Evolutionary conservation across 2,329 filamentous ascomycete genomes (phyloP), one percentile per base, ranked within the genome.

Genomic region (Camillea tinctor): DNA sequence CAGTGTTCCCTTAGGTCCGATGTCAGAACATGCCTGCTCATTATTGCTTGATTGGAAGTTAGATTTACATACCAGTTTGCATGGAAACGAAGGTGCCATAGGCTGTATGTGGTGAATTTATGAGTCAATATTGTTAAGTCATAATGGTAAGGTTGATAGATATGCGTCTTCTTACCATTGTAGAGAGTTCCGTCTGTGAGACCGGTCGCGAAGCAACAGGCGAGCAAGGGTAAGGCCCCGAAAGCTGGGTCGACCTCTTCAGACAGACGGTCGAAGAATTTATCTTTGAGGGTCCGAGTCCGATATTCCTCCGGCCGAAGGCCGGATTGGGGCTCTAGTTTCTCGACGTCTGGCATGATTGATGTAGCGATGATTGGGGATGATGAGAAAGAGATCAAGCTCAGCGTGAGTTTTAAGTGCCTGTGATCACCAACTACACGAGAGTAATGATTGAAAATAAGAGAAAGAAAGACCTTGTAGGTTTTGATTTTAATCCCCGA

Each of bases 1-100:
- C 76, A 19, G 76, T 78, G 56, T 78, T 78, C 57, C 76, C 76
- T n/a, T 72, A 64, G 9, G 7, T 4, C 21, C 21, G 20, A 24
- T 19, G n/a, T 48, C 52, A 48, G 55, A n/a, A 48, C 55, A n/a
- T 51, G 26, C 22, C 44, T 36, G 13, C 8, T 22, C 26, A 7
- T 4, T 9, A 7, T 30, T 11, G 13, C 2, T 30, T 4, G 2
- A 30, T 30, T 11, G 26, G 26, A 30, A 30, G 26, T 30, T 3
- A 30, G 2, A 30, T 3, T 9, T 24, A 54, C 68, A 50, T 64
- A 70, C 71, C 70, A 36, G 71, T 73, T 60, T 77, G 75, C 75
- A 77, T 77, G 1, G 75, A 77, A 11, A 78, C 76, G 59, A 79
- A 78, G 13, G 76, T 78, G 23, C 75, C 73, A 52, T 78, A 79